These are phyloP conservation scores for Mallotus repandus DNA, from an alignment of 441 rosid species.

Conservation along the genomic window DNA sequence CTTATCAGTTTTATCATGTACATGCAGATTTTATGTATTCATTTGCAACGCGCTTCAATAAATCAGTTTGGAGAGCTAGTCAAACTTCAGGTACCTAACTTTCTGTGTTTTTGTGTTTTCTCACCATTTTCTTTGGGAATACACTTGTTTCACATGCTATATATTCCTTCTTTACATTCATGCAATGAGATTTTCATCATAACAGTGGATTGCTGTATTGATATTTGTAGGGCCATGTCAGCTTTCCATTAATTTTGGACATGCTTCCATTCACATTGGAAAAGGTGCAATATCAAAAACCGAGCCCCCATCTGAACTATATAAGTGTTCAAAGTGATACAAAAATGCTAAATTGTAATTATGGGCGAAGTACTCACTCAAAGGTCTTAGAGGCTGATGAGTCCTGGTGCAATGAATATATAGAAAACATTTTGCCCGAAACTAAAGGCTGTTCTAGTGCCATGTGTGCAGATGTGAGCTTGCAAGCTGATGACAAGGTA, in stretches of 20 bases:
- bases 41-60: conserved; percentile 67
- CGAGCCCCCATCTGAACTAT: conserved; percentile 24
- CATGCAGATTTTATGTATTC: conserved; percentile 84
- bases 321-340: conserved; percentile 26
- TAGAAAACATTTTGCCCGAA: conserved; percentile 17
- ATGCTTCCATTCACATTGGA: conserved; percentile 49
- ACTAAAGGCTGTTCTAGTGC: conserved; percentile 17
- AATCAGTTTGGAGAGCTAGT: conserved; percentile 59
- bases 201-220: conserved; percentile 10
- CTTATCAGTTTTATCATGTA: conserved; percentile 17
- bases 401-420: conserved; percentile 19
- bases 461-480: conserved; percentile 12
- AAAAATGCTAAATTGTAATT: conserved; percentile 26
- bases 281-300: conserved; percentile 36
- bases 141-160: conserved; percentile 9
- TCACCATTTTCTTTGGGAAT: neutral
- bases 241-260: conserved; percentile 66
- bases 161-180: neutral
- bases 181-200: conserved; percentile 11
- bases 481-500: conserved; percentile 40
- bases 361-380: conserved; percentile 22
- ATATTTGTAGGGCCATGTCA: conserved; percentile 65
- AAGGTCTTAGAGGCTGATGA: conserved; percentile 29
- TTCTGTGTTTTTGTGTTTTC: conserved; percentile 8
- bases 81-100: conserved; percentile 61